Evolutionary conservation across 176 grass and related monocot species (phyloP), one percentile per base, ranked within the genome.

Genomic region (Zoysia japonica): DNA sequence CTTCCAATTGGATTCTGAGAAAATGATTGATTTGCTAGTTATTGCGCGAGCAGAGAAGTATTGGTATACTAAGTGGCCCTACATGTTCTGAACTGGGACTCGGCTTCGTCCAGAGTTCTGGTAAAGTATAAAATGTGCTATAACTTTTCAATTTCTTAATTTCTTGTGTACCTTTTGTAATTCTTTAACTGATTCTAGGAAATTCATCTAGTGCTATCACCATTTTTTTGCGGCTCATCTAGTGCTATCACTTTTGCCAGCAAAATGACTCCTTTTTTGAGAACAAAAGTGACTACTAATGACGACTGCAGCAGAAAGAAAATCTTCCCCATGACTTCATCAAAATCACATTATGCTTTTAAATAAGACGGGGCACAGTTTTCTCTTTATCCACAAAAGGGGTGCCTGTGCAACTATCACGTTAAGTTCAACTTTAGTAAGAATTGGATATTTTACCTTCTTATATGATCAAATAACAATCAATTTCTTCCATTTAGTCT

Each of bases 1-100:
- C 61, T 80, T 61, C 39, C 39, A 37, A 17, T 85, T 85, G 53
- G 59, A 70, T 72, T 78, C 43, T 47, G 14, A 9, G 53, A 35
- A 85, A 55, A 37, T 28, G 43, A 52, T 65, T 62, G 42, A 60
- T 41, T 60, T 35, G 41, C 9, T 75, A 37, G 61, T 85, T 40
- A 79, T 61, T 51, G 39, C 60, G 56, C 41, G 28, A 28, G 28
- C 28, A 28, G 43, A 85, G 47, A 78, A 77, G 62, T 73, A 51
- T 76, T 38, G 56, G 17, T 76, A 68, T 49, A 57, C 20, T 41
- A 47, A 38, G 28, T 28, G 46, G 63, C 14, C 62, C 20, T 53
- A 53, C 57, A 45, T 85, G 19, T 78, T 71, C 61, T 75, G 46
- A 63, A 87, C 65, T 69, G 59, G 71, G 13, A 52, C 37, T 86